Evolutionary conservation across 164 flowering plant species (phyloP).

Genomic region (Dillenia suffruticosa): DNA sequence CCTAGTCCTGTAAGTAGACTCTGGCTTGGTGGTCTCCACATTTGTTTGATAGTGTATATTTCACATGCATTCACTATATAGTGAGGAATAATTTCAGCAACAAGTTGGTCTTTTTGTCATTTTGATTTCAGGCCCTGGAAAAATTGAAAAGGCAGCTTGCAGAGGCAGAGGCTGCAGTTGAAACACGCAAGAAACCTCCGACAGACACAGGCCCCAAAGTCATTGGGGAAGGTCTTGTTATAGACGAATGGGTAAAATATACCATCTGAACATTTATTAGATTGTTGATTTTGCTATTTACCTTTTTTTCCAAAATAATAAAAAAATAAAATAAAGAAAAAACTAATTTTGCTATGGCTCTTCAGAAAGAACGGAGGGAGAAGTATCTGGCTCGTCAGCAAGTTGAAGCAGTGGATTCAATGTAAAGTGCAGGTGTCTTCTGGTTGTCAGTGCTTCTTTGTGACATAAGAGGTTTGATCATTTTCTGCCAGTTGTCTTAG

Average conservation of each 20-base stretch:
- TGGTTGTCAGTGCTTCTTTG: too few species aligned
- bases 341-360: neutral
- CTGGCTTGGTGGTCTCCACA: neutral
- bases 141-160: slow-evolving; percentile 82
- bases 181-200: slow-evolving; percentile 80
- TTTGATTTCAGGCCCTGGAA: slow-evolving; percentile 56
- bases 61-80: neutral
- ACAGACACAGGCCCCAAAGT: slow-evolving; percentile 67
- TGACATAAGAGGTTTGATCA: too few species aligned
- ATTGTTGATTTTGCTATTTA: neutral
- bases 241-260: slow-evolving; percentile 71
- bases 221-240: slow-evolving; percentile 94
- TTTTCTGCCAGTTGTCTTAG: too few species aligned
- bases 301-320: neutral
- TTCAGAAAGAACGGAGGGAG: slow-evolving; percentile 67
- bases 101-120: neutral
- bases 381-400: slow-evolving; percentile 63
- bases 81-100: neutral
- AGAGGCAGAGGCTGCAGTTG: slow-evolving; percentile 89
- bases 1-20: slow-evolving; percentile 60
- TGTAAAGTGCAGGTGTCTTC: slow-evolving; percentile 9
- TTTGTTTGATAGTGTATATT: neutral
- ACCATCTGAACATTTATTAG: neutral
- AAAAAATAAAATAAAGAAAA: neutral
- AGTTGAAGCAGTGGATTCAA: slow-evolving; percentile 45